A percentile compares a stretch with the other conserved stretches of the same genome.
Evolutionary conservation across 352 stramenopile species (phyloP).

Genomic region (Bremia lactucae): DNA sequence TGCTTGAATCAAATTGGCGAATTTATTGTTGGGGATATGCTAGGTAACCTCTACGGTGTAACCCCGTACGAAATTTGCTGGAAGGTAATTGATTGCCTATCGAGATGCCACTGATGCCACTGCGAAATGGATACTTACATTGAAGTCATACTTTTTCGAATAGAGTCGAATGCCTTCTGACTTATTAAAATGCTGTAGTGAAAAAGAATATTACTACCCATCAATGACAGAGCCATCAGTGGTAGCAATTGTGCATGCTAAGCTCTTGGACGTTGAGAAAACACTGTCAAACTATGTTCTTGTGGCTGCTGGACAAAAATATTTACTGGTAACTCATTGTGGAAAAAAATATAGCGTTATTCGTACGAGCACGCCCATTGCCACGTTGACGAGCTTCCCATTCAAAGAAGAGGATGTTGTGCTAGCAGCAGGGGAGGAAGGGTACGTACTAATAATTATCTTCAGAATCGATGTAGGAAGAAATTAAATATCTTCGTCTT

Average conservation of each 20-base stretch:
- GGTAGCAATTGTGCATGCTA: conserved; percentile 21
- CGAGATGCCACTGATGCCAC: neutral
- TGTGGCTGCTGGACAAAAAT: conserved; percentile 30
- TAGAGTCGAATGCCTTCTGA: conserved; percentile 13
- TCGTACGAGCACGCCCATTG: conserved; percentile 19
- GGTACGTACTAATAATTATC: conserved; percentile 13
- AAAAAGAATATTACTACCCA: conserved; percentile 25
- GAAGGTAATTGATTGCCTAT: conserved; percentile 22
- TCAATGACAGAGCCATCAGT: conserved; percentile 17
- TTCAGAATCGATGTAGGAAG: too few species aligned
- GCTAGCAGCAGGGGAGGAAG: conserved; percentile 35
- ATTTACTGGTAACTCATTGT: conserved; percentile 34
- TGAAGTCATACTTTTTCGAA: neutral
- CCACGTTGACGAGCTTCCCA: conserved; percentile 19
- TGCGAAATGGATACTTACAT: neutral
- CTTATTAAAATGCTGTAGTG: conserved; percentile 1
- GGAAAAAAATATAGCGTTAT: conserved; percentile 24
- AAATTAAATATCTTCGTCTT: too few species aligned
- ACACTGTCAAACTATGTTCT: conserved; percentile 44
- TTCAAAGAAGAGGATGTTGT: conserved; percentile 23
- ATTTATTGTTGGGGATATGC: conserved; percentile 35
- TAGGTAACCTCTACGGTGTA: conserved; percentile 38
- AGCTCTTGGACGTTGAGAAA: conserved; percentile 35
- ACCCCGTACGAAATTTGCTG: conserved; percentile 44
- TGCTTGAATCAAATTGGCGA: conserved; percentile 18